Conservation (phyloP, 331 rosid species). For the Spiraea crenata region DNA sequence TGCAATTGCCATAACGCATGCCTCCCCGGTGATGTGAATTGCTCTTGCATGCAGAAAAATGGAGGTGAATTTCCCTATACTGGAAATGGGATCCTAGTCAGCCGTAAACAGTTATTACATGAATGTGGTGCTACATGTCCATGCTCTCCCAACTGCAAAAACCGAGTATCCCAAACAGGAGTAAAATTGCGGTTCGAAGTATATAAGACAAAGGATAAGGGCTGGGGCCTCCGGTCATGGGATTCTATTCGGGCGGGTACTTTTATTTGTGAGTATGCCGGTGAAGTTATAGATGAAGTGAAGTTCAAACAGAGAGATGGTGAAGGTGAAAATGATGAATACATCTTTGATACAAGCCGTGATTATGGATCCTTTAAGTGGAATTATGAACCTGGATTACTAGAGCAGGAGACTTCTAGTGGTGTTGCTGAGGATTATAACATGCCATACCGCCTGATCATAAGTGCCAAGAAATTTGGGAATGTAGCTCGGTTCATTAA, state of each 20-base stretch:
- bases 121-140: conserved; percentile 64
- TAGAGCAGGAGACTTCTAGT: conserved; percentile 40
- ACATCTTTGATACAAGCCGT: conserved; percentile 52
- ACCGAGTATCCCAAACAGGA: conserved; percentile 55
- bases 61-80: conserved; percentile 61
- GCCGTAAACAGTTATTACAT: conserved; percentile 48
- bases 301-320: conserved; percentile 24
- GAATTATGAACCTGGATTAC: conserved; percentile 49
- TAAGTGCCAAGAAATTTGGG: conserved; percentile 57
- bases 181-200: conserved; percentile 52
- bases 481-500: conserved; percentile 71
- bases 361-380: conserved; percentile 48
- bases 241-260: conserved; percentile 65
- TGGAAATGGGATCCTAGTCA: conserved; percentile 45
- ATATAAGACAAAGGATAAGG: conserved; percentile 56
- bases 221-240: conserved; percentile 69
- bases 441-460: conserved; percentile 46
- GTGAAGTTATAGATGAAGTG: conserved; percentile 48
- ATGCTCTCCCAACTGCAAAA: conserved; percentile 60
- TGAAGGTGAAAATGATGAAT: conserved; percentile 44
- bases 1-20: conserved; percentile 51
- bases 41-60: conserved; percentile 58
- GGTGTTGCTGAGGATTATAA: conserved; percentile 35
- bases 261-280: conserved; percentile 68
- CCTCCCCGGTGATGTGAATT: conserved; percentile 48